Conservation (phyloP, 495 filamentous ascomycete genomes). For the Clavariopsis aquatica region DNA sequence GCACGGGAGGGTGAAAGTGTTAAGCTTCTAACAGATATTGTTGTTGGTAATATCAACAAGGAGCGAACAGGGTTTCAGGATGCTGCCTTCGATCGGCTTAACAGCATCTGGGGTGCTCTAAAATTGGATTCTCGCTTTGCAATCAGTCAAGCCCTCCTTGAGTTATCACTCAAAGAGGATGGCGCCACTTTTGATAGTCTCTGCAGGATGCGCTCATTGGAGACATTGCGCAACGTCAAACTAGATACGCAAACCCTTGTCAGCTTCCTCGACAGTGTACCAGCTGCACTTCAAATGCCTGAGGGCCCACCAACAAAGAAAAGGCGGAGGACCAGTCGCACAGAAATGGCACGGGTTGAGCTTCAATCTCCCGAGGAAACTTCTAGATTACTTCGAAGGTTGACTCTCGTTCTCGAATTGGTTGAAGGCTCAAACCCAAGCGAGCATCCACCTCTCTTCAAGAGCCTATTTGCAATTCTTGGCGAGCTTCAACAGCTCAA, state of each 20-base stretch:
- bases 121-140: constrained; percentile 61
- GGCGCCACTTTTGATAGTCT: not conserved
- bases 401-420: constrained; percentile 85
- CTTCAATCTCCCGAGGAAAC: constrained; percentile 56
- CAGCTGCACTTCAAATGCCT: constrained; percentile 62
- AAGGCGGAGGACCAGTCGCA: constrained; percentile 71
- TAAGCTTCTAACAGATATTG: constrained; percentile 54
- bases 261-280: constrained; percentile 67
- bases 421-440: constrained; percentile 74
- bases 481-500: constrained; percentile 82
- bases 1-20: constrained; percentile 69
- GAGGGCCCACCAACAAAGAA: constrained; percentile 68
- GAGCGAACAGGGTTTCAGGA: constrained; percentile 55
- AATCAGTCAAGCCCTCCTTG: constrained; percentile 63
- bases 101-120: constrained; percentile 68
- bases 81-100: constrained; percentile 65
- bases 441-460: constrained; percentile 69
- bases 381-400: constrained; percentile 63
- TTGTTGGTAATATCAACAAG: constrained; percentile 24
- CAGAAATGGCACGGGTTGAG: constrained; percentile 54
- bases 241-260: constrained; percentile 70
- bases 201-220: constrained; percentile 43
- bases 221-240: constrained; percentile 66
- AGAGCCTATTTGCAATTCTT: constrained; percentile 75
- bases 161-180: constrained; percentile 49